Conservation (phyloP, 208 protist species). For the Naegleria fowleri region DNA sequence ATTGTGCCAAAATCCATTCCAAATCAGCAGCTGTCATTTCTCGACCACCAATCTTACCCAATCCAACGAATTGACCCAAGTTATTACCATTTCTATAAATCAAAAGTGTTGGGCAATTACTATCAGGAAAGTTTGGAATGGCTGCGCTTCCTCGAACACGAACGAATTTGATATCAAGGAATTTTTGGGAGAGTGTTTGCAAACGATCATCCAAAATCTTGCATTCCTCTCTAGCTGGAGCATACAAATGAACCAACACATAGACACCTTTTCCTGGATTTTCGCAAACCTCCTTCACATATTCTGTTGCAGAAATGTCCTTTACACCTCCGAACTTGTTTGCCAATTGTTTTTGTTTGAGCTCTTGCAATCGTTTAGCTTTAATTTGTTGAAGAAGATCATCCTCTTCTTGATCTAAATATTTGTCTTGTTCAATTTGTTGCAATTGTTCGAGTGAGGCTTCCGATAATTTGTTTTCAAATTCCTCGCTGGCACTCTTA, state of each 20-base stretch:
- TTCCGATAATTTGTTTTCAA: background rate
- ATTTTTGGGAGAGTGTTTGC: background rate
- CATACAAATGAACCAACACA: constrained; percentile 14
- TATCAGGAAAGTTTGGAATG: constrained; percentile 16
- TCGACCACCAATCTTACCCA: constrained; percentile 2
- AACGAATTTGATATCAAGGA: background rate
- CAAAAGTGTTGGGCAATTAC: background rate
- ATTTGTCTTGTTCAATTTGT: background rate
- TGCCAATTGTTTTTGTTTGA: background rate
- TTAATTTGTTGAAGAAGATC: background rate
- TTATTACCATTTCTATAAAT: background rate
- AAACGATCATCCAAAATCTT: background rate
- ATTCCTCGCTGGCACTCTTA: background rate
- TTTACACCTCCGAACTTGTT: background rate
- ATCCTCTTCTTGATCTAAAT: background rate
- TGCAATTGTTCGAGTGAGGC: background rate
- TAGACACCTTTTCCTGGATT: background rate
- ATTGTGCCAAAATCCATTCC: background rate
- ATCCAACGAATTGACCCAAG: background rate
- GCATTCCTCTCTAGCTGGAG: background rate
- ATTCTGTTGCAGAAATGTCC: constrained; percentile 17
- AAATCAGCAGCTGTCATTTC: background rate
- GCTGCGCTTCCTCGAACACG: background rate
- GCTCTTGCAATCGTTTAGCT: background rate
- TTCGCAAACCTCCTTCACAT: background rate